Evolutionary conservation across 208 protist species (phyloP).

Genomic region (Vickermania ingenoplastis): DNA sequence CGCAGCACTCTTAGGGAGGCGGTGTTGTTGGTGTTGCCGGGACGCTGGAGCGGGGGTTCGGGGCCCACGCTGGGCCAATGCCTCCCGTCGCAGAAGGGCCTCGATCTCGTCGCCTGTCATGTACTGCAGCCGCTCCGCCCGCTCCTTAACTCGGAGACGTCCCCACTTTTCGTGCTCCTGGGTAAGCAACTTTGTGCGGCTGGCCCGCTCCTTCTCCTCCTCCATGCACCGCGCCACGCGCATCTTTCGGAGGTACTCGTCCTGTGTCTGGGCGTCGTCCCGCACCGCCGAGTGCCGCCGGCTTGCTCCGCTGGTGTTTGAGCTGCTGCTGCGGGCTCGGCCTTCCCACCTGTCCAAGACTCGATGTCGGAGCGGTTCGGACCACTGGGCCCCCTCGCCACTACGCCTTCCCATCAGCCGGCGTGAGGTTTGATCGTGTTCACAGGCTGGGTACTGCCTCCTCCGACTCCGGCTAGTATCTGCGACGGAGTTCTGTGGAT

Average conservation of each 20-base stretch:
- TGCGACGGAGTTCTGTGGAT: no score
- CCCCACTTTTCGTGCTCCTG: slow-evolving; percentile 72
- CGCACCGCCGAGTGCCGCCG: slow-evolving; percentile 66
- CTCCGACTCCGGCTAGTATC: no score
- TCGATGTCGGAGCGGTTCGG: slow-evolving; percentile 16
- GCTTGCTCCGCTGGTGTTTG: slow-evolving; percentile 46
- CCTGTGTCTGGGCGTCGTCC: slow-evolving; percentile 57
- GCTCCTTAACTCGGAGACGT: slow-evolving; percentile 50
- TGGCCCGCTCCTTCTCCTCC: slow-evolving; percentile 65
- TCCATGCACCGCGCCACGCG: slow-evolving; percentile 82
- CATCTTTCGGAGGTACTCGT: slow-evolving; percentile 77
- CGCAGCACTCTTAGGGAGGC: no score
- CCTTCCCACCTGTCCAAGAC: slow-evolving; percentile 24
- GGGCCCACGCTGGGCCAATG: slow-evolving; percentile 15
- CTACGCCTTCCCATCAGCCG: no score
- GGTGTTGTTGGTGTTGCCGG: no score
- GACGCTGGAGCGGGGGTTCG: no score
- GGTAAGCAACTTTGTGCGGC: slow-evolving; percentile 48
- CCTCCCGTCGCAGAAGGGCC: slow-evolving; percentile 56
- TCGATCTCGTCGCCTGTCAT: slow-evolving; percentile 63
- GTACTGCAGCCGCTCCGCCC: slow-evolving; percentile 58
- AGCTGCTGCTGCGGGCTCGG: slow-evolving; percentile 35
- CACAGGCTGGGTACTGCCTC: no score
- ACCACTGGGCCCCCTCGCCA: no score
- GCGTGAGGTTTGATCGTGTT: no score